A percentile compares a stretch with the other conserved stretches of the same genome.
Conservation (phyloP, 2,329 filamentous ascomycete species). For the Helotiales sp. region DNA sequence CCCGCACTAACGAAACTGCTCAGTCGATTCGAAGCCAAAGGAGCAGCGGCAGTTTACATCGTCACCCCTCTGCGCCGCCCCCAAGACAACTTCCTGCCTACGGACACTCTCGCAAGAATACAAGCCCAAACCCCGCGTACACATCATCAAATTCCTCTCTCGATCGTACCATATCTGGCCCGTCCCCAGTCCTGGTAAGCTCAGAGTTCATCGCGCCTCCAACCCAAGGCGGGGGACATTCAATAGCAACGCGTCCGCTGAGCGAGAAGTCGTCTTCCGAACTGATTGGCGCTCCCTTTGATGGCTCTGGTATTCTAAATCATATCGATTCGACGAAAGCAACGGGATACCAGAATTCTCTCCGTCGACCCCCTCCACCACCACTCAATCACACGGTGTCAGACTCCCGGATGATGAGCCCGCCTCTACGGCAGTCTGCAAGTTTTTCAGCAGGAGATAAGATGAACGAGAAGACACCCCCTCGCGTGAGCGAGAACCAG, state of each 20-base stretch:
- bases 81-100: slow-evolving; percentile 39
- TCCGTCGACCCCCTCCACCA: slow-evolving; percentile 50
- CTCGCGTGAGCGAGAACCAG: slow-evolving; percentile 50
- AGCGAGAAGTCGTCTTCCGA: slow-evolving; percentile 59
- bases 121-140: slow-evolving; percentile 52
- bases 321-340: slow-evolving; percentile 57
- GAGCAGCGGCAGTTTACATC: slow-evolving; percentile 64
- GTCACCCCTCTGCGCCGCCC: slow-evolving; percentile 63
- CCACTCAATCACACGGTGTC: slow-evolving; percentile 57
- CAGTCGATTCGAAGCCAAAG: slow-evolving; percentile 64
- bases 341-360: slow-evolving; percentile 43
- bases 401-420: slow-evolving; percentile 58
- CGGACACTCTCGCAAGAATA: slow-evolving; percentile 47
- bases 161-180: slow-evolving; percentile 39
- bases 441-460: slow-evolving; percentile 64
- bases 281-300: slow-evolving; percentile 68
- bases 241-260: slow-evolving; percentile 45
- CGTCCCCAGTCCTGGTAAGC: slow-evolving; percentile 39
- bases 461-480: slow-evolving; percentile 53
- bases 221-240: slow-evolving; percentile 32
- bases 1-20: slow-evolving; percentile 51
- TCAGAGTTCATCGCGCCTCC: slow-evolving; percentile 36
- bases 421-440: slow-evolving; percentile 66
- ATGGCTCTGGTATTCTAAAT: slow-evolving; percentile 65
- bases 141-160: slow-evolving; percentile 46